Evolutionary conservation across 306 rosid genomes (phyloP).

Genomic region (Hylodesmum podocarpum): DNA sequence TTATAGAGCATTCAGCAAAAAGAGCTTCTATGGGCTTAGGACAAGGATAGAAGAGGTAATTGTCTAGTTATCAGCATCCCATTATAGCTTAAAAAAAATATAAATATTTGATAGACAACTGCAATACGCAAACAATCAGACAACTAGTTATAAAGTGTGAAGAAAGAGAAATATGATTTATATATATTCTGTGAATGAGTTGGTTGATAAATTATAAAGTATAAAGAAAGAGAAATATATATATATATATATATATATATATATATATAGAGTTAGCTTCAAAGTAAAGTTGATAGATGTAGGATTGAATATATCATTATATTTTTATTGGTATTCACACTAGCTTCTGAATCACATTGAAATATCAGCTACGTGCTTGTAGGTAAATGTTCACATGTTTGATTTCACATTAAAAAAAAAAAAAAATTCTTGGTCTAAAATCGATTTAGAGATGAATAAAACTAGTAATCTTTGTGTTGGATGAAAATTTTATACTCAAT

Average conservation of each 20-base stretch:
- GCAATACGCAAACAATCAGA: too few relatives aligned
- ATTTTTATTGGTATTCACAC: background rate
- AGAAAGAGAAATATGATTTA: too few relatives aligned
- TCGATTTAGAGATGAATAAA: background rate
- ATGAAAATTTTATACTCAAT: background rate
- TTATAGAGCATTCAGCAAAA: constrained; percentile 70
- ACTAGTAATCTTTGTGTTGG: background rate
- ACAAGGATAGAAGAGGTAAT: constrained; percentile 84
- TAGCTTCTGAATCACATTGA: background rate
- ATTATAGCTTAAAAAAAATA: too few relatives aligned
- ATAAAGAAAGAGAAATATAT: too few relatives aligned
- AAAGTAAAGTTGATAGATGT: too few relatives aligned
- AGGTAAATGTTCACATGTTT: background rate
- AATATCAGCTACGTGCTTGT: background rate
- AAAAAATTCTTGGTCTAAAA: background rate
- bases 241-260: too few relatives aligned
- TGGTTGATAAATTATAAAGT: too few relatives aligned
- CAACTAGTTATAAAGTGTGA: too few relatives aligned
- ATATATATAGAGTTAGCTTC: too few relatives aligned
- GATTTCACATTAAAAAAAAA: background rate
- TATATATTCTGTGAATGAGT: too few relatives aligned
- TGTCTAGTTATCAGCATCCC: background rate
- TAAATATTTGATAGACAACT: too few relatives aligned
- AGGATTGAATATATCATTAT: background rate
- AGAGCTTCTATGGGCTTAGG: constrained; percentile 62